Percentiles rank a stretch among this genome's conserved stretches.
These are phyloP conservation scores for Cucurbita argyrosperma DNA, from an alignment of 306 rosid species.

Conservation along the genomic window DNA sequence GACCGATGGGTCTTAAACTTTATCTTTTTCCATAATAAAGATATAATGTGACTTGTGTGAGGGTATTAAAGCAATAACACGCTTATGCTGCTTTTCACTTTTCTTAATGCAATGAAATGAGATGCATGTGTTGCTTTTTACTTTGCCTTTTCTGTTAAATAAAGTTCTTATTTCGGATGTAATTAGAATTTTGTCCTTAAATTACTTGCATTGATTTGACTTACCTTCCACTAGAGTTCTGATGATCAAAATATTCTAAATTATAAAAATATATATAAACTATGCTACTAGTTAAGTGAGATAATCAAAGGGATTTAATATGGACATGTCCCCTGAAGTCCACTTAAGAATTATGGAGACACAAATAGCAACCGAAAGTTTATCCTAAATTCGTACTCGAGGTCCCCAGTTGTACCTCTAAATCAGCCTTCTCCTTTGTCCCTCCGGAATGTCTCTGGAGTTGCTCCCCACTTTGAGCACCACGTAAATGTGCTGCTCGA, in stretches of 20 bases:
- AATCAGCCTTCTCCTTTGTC: background rate
- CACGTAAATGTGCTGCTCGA: background rate
- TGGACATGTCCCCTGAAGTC: too few species aligned
- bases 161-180: background rate
- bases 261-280: too few species aligned
- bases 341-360: too few species aligned
- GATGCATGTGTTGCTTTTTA: background rate
- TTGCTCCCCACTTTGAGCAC: background rate
- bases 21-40: background rate
- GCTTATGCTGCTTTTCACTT: background rate
- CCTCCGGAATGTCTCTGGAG: background rate
- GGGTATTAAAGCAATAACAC: too few species aligned
- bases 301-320: too few species aligned
- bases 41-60: background rate
- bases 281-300: too few species aligned
- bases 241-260: background rate
- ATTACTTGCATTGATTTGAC: background rate
- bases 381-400: background rate
- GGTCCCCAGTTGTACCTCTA: background rate
- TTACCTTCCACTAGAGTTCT: background rate
- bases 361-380: background rate
- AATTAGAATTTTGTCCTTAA: background rate
- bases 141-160: background rate
- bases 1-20: too few species aligned
- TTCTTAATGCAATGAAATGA: background rate